Base-by-base conservation (phyloP, 2,329 filamentous ascomycete species). In the Trichoderma cornu-damae region DNA sequence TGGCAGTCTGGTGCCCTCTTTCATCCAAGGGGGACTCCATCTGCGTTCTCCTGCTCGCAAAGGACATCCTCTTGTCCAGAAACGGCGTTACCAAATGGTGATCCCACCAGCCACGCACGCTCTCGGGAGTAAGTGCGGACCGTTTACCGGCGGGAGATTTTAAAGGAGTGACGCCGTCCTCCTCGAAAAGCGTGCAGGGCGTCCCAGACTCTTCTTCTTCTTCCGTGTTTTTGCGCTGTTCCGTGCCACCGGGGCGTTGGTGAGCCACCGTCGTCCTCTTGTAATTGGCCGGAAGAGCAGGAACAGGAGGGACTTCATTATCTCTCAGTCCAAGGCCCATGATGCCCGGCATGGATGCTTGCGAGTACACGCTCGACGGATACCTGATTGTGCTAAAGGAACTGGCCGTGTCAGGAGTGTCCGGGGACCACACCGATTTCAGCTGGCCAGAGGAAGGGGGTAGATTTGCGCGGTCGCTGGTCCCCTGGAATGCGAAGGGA, bases 21-120 rank as follows among this genome's bases (percentile, higher is more conserved):
- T 61, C 57, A 16, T 65, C 64, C 43, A 60, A 66, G 9, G 71
- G 67, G 8, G 70, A 71, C 18, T 70, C 68, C 24, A 61, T 53
- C 54, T 66, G 69, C 49, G 69, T 57, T 63, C 65, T 71, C 46
- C 72, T 71, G 46, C 71, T 73, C 46, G 75, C 72, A 20, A 79
- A 76, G 35, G 76, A 77, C 12, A 73, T 64, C 49, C 63, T 70
- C 65, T 63, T 78, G 65, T 79, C 76, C 14, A 72, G 64, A 65
- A 90, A 90, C 0, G 88, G 88, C 1, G 87, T 88, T 6, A 81
- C 85, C 56, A 91, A 83, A 62, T 88, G 79, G 65, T 89, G 79
- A 64, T 89, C 88, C 88, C 88, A 91, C 87, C 88, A 91, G 18
- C 88, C 54, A 40, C 76, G 79, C 26, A 80, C 82, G 38, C 80